phyloP scores from a whole-genome alignment of 148 eudicot genomes.

The Spergularia bocconei region DNA sequence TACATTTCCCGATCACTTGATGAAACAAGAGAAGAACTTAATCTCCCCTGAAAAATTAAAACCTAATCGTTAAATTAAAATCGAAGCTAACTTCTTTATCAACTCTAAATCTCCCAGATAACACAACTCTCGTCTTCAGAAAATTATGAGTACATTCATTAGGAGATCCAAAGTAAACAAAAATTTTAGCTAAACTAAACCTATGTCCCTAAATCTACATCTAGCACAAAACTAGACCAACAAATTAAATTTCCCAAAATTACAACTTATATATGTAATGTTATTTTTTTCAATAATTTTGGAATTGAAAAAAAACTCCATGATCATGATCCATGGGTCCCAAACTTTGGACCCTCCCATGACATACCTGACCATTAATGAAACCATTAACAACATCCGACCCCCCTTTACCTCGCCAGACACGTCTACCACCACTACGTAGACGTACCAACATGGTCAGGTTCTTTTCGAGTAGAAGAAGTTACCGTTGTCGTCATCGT shows the following conservation, averaged over 20 bases:
- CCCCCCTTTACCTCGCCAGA: neutral
- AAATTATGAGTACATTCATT: no score
- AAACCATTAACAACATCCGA: constrained; percentile 10
- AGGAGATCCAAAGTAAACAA: neutral
- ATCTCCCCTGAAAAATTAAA: no score
- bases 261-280: neutral
- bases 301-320: neutral
- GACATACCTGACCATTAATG: constrained; percentile 17
- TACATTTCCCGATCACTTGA: neutral
- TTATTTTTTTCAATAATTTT: neutral
- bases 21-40: no score
- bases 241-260: neutral
- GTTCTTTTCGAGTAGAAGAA: neutral
- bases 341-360: constrained; percentile 4
- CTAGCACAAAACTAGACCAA: no score
- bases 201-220: neutral
- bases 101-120: neutral
- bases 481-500: neutral
- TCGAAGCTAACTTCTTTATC: neutral
- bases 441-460: constrained; percentile 13
- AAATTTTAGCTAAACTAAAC: neutral
- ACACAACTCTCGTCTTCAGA: neutral
- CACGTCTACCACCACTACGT: constrained; percentile 8
- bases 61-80: neutral
- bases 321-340: neutral